Evolutionary conservation across 140 eudicot species (phyloP).

Genomic region (Ambrosia hybrid): DNA sequence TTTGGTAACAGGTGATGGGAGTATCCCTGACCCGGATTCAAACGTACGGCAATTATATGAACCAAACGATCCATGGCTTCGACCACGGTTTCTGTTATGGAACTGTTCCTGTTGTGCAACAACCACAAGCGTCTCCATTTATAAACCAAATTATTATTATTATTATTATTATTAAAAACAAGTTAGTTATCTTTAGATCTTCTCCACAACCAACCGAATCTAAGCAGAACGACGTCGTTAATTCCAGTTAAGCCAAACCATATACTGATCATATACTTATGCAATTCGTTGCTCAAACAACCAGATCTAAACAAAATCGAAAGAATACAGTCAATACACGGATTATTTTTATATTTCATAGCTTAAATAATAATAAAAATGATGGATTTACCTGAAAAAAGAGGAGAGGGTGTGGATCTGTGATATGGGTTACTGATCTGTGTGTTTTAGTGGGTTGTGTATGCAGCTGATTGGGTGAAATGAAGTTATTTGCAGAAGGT

Average conservation of each 20-base stretch:
- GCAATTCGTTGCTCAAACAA: constrained; percentile 30
- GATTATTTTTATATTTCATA: constrained; percentile 14
- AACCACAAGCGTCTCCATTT: constrained; percentile 71
- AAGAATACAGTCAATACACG: background rate
- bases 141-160: constrained; percentile 2
- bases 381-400: constrained; percentile 23
- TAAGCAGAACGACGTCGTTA: constrained; percentile 52
- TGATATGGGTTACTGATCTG: constrained; percentile 11
- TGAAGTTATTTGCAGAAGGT: constrained; percentile 10
- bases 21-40: constrained; percentile 67
- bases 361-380: constrained; percentile 10
- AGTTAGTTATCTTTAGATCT: constrained; percentile 41
- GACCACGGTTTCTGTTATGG: constrained; percentile 42
- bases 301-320: constrained; percentile 57
- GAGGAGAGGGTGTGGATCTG: constrained; percentile 28
- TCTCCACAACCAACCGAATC: constrained; percentile 67
- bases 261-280: constrained; percentile 35
- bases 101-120: constrained; percentile 61
- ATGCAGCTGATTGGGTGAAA: constrained; percentile 25
- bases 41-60: constrained; percentile 67
- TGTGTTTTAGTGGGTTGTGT: constrained; percentile 21
- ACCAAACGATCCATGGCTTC: constrained; percentile 53
- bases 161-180: background rate
- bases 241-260: constrained; percentile 43
- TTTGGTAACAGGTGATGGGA: constrained; percentile 51